phyloP scores from a whole-genome alignment of 352 stramenopile species.

The Pythium insidiosum region DNA sequence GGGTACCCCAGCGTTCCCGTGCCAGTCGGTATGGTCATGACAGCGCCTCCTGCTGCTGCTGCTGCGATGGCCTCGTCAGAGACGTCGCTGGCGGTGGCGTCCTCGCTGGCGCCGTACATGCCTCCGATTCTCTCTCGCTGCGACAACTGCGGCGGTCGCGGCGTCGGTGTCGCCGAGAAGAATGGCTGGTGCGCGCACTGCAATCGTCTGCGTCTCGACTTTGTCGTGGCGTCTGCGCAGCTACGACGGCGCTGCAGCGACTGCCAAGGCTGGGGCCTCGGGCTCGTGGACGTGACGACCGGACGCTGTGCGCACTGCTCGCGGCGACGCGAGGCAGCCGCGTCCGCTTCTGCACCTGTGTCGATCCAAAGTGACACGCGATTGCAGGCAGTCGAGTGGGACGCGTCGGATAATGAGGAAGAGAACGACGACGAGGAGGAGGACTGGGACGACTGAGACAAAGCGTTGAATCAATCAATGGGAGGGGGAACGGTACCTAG shows the following conservation, averaged over 20 bases:
- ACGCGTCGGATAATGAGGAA: no score
- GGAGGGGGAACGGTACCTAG: no score
- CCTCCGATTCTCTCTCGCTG: slow-evolving; percentile 33
- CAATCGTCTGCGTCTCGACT: slow-evolving; percentile 56
- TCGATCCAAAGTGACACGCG: no score
- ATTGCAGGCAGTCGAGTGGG: no score
- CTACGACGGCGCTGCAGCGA: slow-evolving; percentile 40
- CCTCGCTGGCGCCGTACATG: slow-evolving; percentile 5
- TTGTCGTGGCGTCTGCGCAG: slow-evolving; percentile 59
- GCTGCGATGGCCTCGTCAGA: background rate
- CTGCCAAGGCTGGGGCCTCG: slow-evolving; percentile 51
- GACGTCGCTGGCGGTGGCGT: no score
- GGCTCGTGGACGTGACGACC: slow-evolving; percentile 34
- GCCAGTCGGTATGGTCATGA: no score
- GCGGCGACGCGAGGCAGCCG: slow-evolving; percentile 6
- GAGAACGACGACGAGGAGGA: no score
- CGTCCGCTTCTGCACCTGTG: no score
- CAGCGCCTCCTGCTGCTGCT: no score
- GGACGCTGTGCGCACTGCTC: slow-evolving; percentile 49
- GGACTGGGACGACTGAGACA: no score
- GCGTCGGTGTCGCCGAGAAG: slow-evolving; percentile 57
- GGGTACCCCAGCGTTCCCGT: no score
- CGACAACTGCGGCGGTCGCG: slow-evolving; percentile 38
- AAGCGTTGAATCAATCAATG: no score
- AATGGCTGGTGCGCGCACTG: slow-evolving; percentile 63